Evolutionary conservation across 805 yeast genomes (phyloP).

Genomic region (Kazachstania taianensis): DNA sequence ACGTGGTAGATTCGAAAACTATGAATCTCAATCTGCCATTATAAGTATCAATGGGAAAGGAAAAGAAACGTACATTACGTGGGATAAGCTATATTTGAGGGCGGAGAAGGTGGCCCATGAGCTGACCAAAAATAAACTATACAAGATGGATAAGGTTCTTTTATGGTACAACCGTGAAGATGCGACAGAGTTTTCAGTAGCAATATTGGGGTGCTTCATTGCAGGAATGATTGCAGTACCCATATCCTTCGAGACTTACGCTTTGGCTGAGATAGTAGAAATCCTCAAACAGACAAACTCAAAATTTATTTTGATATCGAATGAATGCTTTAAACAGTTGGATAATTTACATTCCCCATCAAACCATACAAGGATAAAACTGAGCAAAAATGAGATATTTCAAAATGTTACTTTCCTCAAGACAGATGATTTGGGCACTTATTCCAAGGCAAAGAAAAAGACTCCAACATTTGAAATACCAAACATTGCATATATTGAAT

Average conservation of each 20-base stretch:
- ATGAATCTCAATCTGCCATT: constrained; percentile 61
- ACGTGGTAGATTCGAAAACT: constrained; percentile 58
- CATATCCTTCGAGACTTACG: constrained; percentile 60
- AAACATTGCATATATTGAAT: constrained; percentile 89
- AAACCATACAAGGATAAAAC: constrained; percentile 24
- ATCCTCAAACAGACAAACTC: constrained; percentile 68
- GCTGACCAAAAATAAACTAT: constrained; percentile 30
- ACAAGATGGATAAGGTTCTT: constrained; percentile 75
- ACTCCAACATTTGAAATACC: constrained; percentile 63
- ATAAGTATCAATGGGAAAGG: constrained; percentile 67
- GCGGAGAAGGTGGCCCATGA: constrained; percentile 77
- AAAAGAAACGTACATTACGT: constrained; percentile 69
- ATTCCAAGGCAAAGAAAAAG: constrained; percentile 46
- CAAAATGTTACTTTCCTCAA: constrained; percentile 34
- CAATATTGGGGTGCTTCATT: constrained; percentile 81
- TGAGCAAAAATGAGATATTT: constrained; percentile 25
- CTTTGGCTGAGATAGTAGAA: constrained; percentile 53
- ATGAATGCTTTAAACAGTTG: constrained; percentile 60
- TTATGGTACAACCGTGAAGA: constrained; percentile 77
- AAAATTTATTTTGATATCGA: constrained; percentile 72
- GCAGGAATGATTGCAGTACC: constrained; percentile 96
- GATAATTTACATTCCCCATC: constrained; percentile 48
- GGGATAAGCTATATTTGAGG: constrained; percentile 79
- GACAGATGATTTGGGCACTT: constrained; percentile 78
- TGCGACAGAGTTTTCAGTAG: constrained; percentile 74